Base-by-base conservation (phyloP, 768 basidiomycete species). In the Macrolepiota fuliginosa region DNA sequence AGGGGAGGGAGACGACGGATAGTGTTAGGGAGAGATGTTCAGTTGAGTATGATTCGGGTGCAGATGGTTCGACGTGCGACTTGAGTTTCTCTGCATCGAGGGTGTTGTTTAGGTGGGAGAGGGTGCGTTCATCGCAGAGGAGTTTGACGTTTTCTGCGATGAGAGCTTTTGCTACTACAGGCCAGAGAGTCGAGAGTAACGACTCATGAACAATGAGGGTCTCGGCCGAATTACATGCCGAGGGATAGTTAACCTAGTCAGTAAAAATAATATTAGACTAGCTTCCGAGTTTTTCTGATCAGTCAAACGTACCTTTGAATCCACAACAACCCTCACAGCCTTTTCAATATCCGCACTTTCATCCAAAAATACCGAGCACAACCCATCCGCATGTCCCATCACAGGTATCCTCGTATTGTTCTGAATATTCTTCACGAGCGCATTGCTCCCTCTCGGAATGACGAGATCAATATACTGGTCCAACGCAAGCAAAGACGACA, bases 331-430 rank as follows among this genome's bases (percentile, higher is more conserved):
- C 22, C 94, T 81, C 42, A 89, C 77, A 0, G 96, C 94, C 72
- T 95, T 98, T 61, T 86, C 83, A 40, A 77, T 67, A 65, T 91
- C 84, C 0, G 96, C 96, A 29, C 81, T 78, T 66, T 91, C 88
- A 72, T 99, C 96, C 4, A 99, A 75, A 72, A 89, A 98, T 4
- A 97, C 86, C 19, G 87, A 84, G 72, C 97, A 99, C 9, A 98
- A 77, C 1, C 97, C 97, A 73, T 99, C 97, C 6, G 97, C 96
- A 70, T 99, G 97, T 1, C 97, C 97, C 95, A 99, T 98, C 47
- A 99, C 97, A 1, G 97, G 90, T 63, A 99, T 98, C 62, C 90
- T 82, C 0, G 96, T 97, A 65, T 79, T 85, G 61, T 91, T 90
- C 72, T 98, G 94, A 62, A 99, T 97, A 72, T 79, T 90, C 67